A percentile compares a stretch with the other conserved stretches of the same genome.
These are phyloP conservation scores for Tricholoma bakamatsutake DNA, from an alignment of 768 basidiomycete species.

Conservation along the genomic window DNA sequence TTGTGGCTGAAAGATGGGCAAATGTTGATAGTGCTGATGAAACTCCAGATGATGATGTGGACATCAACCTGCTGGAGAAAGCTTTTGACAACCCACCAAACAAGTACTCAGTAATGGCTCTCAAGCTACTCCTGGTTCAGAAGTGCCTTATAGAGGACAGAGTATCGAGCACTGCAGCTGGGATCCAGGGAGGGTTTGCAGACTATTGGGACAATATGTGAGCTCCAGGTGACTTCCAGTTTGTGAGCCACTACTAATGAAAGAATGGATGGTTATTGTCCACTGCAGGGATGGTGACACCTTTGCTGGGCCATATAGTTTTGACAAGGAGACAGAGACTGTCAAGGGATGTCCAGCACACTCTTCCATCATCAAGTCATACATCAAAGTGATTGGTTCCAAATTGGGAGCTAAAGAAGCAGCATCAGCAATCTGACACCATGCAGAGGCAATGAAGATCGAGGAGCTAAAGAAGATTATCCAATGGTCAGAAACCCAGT, in stretches of 20 bases:
- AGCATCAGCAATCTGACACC: conserved; percentile 3
- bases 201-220: conserved; percentile 23
- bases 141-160: conserved; percentile 25
- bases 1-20: background rate
- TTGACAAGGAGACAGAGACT: conserved; percentile 9
- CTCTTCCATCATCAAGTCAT: conserved; percentile 13
- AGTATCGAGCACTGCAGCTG: conserved; percentile 13
- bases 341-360: conserved; percentile 19
- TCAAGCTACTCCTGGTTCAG: conserved; percentile 23
- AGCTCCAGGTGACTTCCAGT: no score
- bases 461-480: conserved; percentile 14
- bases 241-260: no score
- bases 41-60: conserved; percentile 8
- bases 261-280: no score
- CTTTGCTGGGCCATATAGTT: conserved; percentile 18
- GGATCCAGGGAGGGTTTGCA: conserved; percentile 23
- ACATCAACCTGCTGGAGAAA: conserved; percentile 13
- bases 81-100: conserved; percentile 14
- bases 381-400: conserved; percentile 15
- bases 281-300: conserved; percentile 12
- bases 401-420: conserved; percentile 7
- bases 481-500: background rate
- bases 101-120: conserved; percentile 18
- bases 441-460: conserved; percentile 18
- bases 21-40: background rate